Conservation (phyloP, 2,329 filamentous ascomycete genomes). For the Fusarium chaquense region DNA sequence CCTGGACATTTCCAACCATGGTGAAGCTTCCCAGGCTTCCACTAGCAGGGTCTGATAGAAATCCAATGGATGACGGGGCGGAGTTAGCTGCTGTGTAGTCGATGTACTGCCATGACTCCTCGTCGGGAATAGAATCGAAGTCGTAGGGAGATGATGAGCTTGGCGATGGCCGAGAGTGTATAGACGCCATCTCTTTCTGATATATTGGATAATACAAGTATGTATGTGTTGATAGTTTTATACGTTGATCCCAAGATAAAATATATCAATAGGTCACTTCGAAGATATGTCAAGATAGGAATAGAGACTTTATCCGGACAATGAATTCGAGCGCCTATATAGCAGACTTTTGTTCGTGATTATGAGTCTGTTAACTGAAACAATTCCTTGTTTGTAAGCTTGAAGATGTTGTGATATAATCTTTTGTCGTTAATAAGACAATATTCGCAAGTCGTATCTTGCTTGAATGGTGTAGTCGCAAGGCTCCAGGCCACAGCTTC, state of each 20-base stretch:
- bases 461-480: neutral
- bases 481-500: slow-evolving; percentile 11
- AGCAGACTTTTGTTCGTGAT: neutral
- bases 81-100: slow-evolving; percentile 53
- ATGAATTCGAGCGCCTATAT: slow-evolving; percentile 8
- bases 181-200: slow-evolving; percentile 53
- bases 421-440: slow-evolving; percentile 10
- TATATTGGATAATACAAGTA: neutral
- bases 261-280: neutral
- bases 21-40: slow-evolving; percentile 65
- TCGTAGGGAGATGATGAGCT: slow-evolving; percentile 55
- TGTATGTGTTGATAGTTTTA: neutral
- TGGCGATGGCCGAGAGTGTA: slow-evolving; percentile 56
- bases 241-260: neutral
- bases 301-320: neutral
- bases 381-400: neutral
- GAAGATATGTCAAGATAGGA: neutral
- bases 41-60: slow-evolving; percentile 64
- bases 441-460: slow-evolving; percentile 3
- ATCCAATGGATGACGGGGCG: slow-evolving; percentile 56
- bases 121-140: slow-evolving; percentile 55
- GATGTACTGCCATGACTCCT: slow-evolving; percentile 61
- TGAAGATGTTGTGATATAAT: slow-evolving; percentile 4
- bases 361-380: neutral
- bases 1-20: slow-evolving; percentile 56